phyloP scores from a whole-genome alignment of 2,329 filamentous ascomycete genomes.

The Coniochaeta pulveracea region DNA sequence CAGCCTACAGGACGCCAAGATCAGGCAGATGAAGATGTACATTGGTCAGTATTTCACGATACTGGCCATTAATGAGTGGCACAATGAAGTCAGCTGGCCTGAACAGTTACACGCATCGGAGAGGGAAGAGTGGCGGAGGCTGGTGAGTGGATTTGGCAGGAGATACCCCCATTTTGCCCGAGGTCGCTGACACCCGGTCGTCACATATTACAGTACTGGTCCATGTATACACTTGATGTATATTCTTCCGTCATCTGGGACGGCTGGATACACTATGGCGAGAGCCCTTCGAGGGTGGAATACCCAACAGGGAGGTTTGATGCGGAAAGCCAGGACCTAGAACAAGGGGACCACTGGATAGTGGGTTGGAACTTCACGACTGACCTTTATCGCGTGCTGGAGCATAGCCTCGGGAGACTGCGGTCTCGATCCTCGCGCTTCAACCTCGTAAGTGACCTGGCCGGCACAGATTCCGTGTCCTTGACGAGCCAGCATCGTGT shows the following conservation, averaged over 20 bases:
- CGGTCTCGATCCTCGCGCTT: constrained; percentile 5
- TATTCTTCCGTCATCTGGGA: constrained; percentile 41
- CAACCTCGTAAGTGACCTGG: too few species aligned
- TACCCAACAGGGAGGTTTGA: constrained; percentile 37
- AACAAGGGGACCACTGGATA: constrained; percentile 4
- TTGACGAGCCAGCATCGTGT: constrained; percentile 12
- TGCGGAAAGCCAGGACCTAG: constrained; percentile 14
- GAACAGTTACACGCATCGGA: constrained; percentile 8
- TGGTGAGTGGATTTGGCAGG: constrained; percentile 6
- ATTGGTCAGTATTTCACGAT: constrained; percentile 15
- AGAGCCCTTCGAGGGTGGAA: constrained; percentile 30
- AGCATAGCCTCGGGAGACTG: constrained; percentile 29
- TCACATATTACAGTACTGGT: constrained; percentile 43
- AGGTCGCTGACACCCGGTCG: too few species aligned
- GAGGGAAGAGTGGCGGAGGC: constrained; percentile 11
- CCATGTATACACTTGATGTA: constrained; percentile 44
- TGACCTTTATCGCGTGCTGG: constrained; percentile 37
- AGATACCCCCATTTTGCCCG: too few species aligned
- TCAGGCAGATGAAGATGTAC: constrained; percentile 15
- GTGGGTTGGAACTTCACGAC: constrained; percentile 19
- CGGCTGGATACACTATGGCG: constrained; percentile 30
- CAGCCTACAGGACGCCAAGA: constrained; percentile 15
- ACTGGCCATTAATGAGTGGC: constrained; percentile 15
- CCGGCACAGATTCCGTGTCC: too few species aligned
- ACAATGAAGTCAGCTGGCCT: constrained; percentile 15